These are phyloP conservation scores for Rhizophagus sp. DNA, from an alignment of 192 early-diverging fungal genomes.

Conservation along the genomic window DNA sequence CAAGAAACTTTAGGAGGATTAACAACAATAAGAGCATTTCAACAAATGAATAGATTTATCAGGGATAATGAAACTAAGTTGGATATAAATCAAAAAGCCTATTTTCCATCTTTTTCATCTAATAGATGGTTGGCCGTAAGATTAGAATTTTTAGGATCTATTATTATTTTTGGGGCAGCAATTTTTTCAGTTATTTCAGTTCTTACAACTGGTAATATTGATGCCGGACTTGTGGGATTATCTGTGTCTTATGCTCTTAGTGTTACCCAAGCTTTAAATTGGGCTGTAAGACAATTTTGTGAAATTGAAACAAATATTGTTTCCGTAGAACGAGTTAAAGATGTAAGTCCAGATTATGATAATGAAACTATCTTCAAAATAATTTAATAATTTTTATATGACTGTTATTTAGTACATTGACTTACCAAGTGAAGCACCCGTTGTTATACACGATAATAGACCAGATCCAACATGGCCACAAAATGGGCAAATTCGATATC, in stretches of 20 bases:
- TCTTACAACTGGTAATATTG: slow-evolving; percentile 51
- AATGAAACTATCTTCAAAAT: too few relatives aligned
- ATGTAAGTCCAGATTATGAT: slow-evolving; percentile 29
- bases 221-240: slow-evolving; percentile 72
- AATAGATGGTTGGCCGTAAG: slow-evolving; percentile 74
- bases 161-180: slow-evolving; percentile 79
- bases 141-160: slow-evolving; percentile 66
- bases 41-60: slow-evolving; percentile 64
- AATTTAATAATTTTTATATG: too few relatives aligned
- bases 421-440: slow-evolving; percentile 76
- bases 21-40: slow-evolving; percentile 83
- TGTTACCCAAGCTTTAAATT: slow-evolving; percentile 83
- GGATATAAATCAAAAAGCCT: slow-evolving; percentile 78
- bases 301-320: slow-evolving; percentile 79
- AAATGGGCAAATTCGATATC: slow-evolving; percentile 73
- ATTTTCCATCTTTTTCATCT: slow-evolving; percentile 71
- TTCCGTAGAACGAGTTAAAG: slow-evolving; percentile 76
- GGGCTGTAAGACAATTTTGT: slow-evolving; percentile 84
- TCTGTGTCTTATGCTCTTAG: slow-evolving; percentile 68
- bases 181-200: slow-evolving; percentile 69
- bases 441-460: slow-evolving; percentile 58
- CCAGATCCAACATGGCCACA: slow-evolving; percentile 72
- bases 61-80: slow-evolving; percentile 64
- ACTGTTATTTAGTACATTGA: slow-evolving; percentile 73
- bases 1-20: slow-evolving; percentile 75